Percentiles rank a stretch among this genome's conserved stretches.
phyloP scores from a whole-genome alignment of 306 rosid species.

The Cucurbita moschata region DNA sequence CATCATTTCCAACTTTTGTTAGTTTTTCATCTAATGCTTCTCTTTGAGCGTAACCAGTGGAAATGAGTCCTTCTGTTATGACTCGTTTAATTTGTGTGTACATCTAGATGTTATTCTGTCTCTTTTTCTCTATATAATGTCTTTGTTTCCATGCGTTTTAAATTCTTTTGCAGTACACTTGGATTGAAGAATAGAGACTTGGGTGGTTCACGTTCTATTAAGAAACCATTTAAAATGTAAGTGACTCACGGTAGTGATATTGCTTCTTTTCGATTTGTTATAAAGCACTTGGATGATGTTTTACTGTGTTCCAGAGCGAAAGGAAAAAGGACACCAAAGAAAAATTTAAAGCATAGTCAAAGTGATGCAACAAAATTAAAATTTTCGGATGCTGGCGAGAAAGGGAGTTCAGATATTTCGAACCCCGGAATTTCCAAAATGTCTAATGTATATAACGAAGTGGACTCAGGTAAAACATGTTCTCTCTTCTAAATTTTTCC shows the following conservation, averaged over 20 bases:
- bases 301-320: slow-evolving; percentile 32
- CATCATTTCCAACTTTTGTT: not conserved
- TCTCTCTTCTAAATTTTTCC: slow-evolving; percentile 3
- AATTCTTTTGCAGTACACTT: slow-evolving; percentile 34
- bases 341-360: slow-evolving; percentile 23
- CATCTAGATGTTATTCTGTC: not conserved
- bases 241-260: slow-evolving; percentile 13
- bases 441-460: slow-evolving; percentile 38
- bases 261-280: not conserved
- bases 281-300: slow-evolving; percentile 9
- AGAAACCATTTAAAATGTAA: slow-evolving; percentile 42
- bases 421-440: slow-evolving; percentile 27
- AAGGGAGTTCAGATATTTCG: slow-evolving; percentile 45
- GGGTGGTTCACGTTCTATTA: slow-evolving; percentile 21
- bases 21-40: not conserved
- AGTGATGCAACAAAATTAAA: slow-evolving; percentile 25
- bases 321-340: slow-evolving; percentile 48
- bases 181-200: slow-evolving; percentile 27
- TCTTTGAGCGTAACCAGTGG: not conserved
- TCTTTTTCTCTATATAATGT: slow-evolving; percentile 3
- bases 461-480: slow-evolving; percentile 44
- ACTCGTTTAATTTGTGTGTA: not conserved
- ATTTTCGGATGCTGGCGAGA: slow-evolving; percentile 34
- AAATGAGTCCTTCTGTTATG: not conserved
- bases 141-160: slow-evolving; percentile 16